Evolutionary conservation across 176 grass and related monocot species (phyloP).

Genomic region (Raddia distichophylla): DNA sequence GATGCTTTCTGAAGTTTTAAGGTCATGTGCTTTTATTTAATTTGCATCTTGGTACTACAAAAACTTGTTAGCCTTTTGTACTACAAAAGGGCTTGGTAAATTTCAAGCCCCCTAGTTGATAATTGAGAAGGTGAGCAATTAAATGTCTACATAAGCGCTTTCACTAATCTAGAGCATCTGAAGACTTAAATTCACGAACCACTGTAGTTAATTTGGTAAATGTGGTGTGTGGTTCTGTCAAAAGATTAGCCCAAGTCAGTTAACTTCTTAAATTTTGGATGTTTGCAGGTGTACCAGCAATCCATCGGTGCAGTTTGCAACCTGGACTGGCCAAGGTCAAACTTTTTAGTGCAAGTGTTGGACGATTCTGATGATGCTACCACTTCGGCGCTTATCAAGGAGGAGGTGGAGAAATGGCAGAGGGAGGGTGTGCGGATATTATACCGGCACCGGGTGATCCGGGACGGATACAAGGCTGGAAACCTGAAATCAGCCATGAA

Average conservation of each 20-base stretch:
- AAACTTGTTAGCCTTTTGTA: not conserved
- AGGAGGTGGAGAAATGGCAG: slow-evolving; percentile 81
- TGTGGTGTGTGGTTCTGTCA: not conserved
- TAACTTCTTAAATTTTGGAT: slow-evolving; percentile 32
- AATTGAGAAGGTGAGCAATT: slow-evolving; percentile 13
- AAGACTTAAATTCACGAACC: not conserved
- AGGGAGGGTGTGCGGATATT: slow-evolving; percentile 67
- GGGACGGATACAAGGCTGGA: slow-evolving; percentile 88
- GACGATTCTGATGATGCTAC: slow-evolving; percentile 79
- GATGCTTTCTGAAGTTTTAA: slow-evolving; percentile 19
- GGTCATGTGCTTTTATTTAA: slow-evolving; percentile 13
- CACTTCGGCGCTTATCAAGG: slow-evolving; percentile 68
- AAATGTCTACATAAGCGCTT: not conserved
- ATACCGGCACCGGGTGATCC: slow-evolving; percentile 70
- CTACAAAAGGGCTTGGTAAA: slow-evolving; percentile 8
- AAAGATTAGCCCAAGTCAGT: slow-evolving; percentile 20
- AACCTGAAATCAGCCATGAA: slow-evolving; percentile 90
- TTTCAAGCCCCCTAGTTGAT: slow-evolving; percentile 26
- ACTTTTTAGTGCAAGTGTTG: slow-evolving; percentile 72
- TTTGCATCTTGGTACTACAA: slow-evolving; percentile 18
- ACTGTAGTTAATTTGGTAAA: slow-evolving; percentile 11
- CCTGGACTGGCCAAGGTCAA: slow-evolving; percentile 78
- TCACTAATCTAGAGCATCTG: not conserved
- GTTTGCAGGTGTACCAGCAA: slow-evolving; percentile 86
- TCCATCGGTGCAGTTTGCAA: slow-evolving; percentile 79